A percentile compares a stretch with the other conserved stretches of the same genome.
Conservation (phyloP, 345 rosid genomes). For the Populus tremula region DNA sequence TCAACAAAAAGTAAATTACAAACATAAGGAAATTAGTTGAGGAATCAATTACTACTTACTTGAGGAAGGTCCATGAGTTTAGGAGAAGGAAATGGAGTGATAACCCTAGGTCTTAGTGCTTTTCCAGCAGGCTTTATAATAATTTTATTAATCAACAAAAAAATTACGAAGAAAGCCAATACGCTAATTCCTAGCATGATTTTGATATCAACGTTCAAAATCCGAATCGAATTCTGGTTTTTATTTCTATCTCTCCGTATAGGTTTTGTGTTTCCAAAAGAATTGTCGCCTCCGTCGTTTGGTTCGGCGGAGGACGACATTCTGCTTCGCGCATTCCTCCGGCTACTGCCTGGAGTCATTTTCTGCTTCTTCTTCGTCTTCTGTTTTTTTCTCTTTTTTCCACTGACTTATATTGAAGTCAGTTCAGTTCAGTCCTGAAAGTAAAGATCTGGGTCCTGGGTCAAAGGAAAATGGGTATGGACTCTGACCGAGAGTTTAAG, state of each 20-base stretch:
- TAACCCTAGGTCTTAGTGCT: conserved; percentile 51
- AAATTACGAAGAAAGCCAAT: conserved; percentile 28
- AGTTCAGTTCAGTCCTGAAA: too few relatives aligned
- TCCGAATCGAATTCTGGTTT: conserved; percentile 28
- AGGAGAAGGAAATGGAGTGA: conserved; percentile 82
- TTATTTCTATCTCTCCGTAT: conserved; percentile 26
- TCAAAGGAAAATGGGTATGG: too few relatives aligned
- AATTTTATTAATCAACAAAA: conserved; percentile 31
- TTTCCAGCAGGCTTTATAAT: conserved; percentile 36
- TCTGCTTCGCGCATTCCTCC: conserved; percentile 58
- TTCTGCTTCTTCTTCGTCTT: conserved; percentile 2
- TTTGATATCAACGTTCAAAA: conserved; percentile 39
- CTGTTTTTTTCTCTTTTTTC: neutral
- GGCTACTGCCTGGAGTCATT: conserved; percentile 58
- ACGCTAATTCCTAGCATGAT: conserved; percentile 38
- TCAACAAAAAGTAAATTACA: neutral
- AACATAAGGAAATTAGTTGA: too few relatives aligned
- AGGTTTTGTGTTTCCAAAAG: conserved; percentile 25
- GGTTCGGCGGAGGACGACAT: conserved; percentile 38
- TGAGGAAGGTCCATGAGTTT: conserved; percentile 72
- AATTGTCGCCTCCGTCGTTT: conserved; percentile 29
- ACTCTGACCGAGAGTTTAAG: too few relatives aligned
- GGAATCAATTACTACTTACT: conserved; percentile 19
- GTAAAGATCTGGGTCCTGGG: too few relatives aligned
- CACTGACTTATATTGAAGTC: too few relatives aligned